These are phyloP conservation scores for Casuarina cunninghamiana DNA, from an alignment of 306 rosid species.

Conservation along the genomic window DNA sequence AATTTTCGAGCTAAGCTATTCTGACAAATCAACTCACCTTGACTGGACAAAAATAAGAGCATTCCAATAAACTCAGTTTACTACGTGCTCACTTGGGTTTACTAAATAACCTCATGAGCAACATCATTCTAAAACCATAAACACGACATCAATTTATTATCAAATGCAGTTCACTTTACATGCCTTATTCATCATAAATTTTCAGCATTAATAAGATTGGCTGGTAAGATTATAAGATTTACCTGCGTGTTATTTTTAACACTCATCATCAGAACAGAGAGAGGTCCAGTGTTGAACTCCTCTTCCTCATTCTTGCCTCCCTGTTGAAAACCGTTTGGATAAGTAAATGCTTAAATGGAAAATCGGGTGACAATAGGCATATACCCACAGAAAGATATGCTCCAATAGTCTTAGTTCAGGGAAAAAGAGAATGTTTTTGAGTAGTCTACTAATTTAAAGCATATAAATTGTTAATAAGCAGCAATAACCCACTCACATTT, in stretches of 20 bases:
- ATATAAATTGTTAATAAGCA: background rate
- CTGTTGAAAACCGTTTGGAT: conserved; percentile 20
- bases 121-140: background rate
- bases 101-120: background rate
- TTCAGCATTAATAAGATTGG: background rate
- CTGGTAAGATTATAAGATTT: background rate
- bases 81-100: background rate
- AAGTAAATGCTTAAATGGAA: background rate
- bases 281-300: conserved; percentile 63
- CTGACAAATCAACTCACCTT: conserved; percentile 3
- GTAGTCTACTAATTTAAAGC: background rate
- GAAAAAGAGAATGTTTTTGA: background rate
- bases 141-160: background rate
- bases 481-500: background rate
- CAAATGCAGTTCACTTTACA: background rate
- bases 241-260: conserved; percentile 62
- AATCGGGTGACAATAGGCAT: background rate
- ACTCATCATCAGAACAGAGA: conserved; percentile 66
- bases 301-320: conserved; percentile 50
- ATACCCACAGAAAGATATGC: background rate
- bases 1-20: conserved; percentile 2
- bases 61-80: conserved; percentile 2
- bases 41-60: background rate
- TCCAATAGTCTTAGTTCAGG: background rate
- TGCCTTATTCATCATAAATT: background rate